These are phyloP conservation scores for Plasmodium vivax DNA, from an alignment of 169 alveolate species.

Conservation along the genomic window DNA sequence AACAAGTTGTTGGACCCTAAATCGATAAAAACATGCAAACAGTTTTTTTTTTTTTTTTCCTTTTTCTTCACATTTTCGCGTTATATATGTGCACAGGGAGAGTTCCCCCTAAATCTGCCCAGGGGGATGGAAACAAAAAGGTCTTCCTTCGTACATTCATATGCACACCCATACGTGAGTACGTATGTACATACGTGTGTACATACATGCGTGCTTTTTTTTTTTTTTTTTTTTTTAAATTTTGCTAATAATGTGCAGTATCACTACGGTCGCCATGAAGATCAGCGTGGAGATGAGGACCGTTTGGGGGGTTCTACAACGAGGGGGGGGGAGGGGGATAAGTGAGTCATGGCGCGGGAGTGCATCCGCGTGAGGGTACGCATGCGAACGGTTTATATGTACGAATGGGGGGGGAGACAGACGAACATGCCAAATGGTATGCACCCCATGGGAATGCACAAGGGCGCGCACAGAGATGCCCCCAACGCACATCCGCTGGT, in stretches of 20 bases:
- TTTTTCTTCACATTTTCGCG: neutral
- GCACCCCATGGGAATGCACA: too few relatives aligned
- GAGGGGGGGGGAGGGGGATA: neutral
- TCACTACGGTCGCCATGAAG: conserved; percentile 87
- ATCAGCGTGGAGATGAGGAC: conserved; percentile 79
- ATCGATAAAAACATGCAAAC: neutral
- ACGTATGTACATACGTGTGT: neutral
- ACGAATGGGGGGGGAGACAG: neutral
- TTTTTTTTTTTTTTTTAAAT: conserved; percentile 49
- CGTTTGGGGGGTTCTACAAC: conserved; percentile 83
- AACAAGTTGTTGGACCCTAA: neutral
- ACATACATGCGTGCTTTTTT: neutral
- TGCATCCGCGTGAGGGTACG: neutral
- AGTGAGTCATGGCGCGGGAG: neutral
- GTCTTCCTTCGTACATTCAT: neutral
- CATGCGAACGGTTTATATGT: neutral
- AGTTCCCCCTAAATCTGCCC: neutral
- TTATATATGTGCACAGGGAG: neutral
- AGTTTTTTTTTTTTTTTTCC: neutral
- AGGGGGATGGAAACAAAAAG: neutral
- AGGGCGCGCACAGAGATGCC: too few relatives aligned
- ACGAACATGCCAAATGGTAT: neutral
- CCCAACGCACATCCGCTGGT: neutral
- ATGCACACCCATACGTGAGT: neutral
- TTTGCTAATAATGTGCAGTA: conserved; percentile 81